Percentiles rank a stretch among this genome's conserved stretches.
Conservation (phyloP, 768 basidiomycete genomes). For the Lentinula sp. region DNA sequence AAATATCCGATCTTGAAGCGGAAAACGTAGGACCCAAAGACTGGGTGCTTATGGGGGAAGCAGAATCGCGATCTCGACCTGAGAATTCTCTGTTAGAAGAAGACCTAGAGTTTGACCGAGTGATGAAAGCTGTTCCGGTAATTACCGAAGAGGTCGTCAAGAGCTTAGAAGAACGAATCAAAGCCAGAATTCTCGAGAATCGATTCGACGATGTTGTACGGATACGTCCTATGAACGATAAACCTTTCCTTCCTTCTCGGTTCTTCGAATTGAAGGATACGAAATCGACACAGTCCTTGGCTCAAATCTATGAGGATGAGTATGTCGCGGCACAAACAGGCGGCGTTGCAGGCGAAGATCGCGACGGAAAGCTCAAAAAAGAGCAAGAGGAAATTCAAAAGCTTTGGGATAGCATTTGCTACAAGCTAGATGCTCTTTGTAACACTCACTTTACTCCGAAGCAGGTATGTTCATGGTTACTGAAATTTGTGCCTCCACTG, state of each 20-base stretch:
- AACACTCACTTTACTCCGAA: conserved; percentile 97
- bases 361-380: conserved; percentile 82
- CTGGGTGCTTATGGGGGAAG: conserved; percentile 93
- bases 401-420: conserved; percentile 79
- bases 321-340: conserved; percentile 66
- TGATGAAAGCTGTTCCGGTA: conserved; percentile 79
- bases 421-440: conserved; percentile 88
- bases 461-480: conserved; percentile 46
- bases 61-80: conserved; percentile 73
- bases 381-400: conserved; percentile 85
- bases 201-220: conserved; percentile 92
- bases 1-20: conserved; percentile 77
- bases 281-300: conserved; percentile 83
- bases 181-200: conserved; percentile 76
- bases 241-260: conserved; percentile 86
- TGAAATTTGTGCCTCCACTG: not conserved
- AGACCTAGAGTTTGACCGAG: conserved; percentile 91
- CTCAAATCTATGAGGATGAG: conserved; percentile 94
- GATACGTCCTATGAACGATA: conserved; percentile 70
- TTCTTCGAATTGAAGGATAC: conserved; percentile 86
- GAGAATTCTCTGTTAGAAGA: conserved; percentile 90
- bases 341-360: conserved; percentile 54
- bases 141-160: conserved; percentile 86
- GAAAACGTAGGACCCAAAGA: conserved; percentile 87
- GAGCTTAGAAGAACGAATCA: conserved; percentile 85